These are phyloP conservation scores for Camelina laxa DNA, from an alignment of 345 rosid genomes.

Conservation along the genomic window DNA sequence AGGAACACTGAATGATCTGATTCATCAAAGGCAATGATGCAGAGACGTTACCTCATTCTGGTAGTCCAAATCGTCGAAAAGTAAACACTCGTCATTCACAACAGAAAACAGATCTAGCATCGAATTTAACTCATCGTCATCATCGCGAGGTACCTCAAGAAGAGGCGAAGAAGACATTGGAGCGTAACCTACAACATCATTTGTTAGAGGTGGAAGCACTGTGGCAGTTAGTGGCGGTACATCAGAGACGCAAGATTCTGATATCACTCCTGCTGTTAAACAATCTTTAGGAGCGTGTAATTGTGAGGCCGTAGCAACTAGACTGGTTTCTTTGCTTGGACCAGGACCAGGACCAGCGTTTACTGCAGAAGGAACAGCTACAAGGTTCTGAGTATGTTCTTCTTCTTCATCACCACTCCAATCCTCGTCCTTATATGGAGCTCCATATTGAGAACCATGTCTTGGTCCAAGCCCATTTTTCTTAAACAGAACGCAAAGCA, in stretches of 20 bases:
- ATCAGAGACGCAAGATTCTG: constrained; percentile 46
- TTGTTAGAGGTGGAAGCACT: constrained; percentile 30
- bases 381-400: constrained; percentile 11
- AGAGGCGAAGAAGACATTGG: constrained; percentile 18
- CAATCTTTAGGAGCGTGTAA: constrained; percentile 21
- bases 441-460: constrained; percentile 82
- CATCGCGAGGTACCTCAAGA: constrained; percentile 1
- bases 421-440: constrained; percentile 73
- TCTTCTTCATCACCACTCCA: constrained; percentile 64
- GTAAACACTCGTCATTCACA: constrained; percentile 16
- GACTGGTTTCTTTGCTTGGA: constrained; percentile 27
- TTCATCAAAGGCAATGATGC: neutral
- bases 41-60: constrained; percentile 39
- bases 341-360: neutral
- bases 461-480: constrained; percentile 78
- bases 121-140: constrained; percentile 33
- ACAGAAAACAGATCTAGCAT: constrained; percentile 47
- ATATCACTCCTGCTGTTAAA: constrained; percentile 5
- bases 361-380: constrained; percentile 26
- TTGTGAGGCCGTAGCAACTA: constrained; percentile 17
- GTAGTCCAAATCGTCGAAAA: constrained; percentile 12
- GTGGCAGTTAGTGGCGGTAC: constrained; percentile 25
- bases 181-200: constrained; percentile 17
- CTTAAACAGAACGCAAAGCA: constrained; percentile 58
- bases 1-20: neutral